phyloP scores from a whole-genome alignment of 148 eudicot genomes.

The Gaultheria prostrata region DNA sequence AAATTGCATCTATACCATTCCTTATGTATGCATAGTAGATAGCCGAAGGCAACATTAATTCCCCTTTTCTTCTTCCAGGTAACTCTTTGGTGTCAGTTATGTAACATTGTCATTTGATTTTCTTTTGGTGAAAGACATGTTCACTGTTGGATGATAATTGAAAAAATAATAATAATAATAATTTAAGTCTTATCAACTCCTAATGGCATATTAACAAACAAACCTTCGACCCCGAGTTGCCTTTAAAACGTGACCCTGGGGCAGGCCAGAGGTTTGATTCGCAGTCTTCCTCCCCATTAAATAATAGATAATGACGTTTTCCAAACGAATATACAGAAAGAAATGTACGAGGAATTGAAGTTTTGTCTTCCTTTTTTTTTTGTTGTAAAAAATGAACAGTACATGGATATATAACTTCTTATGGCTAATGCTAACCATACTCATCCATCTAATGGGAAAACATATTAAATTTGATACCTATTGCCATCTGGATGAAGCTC shows the following conservation, averaged over 20 bases:
- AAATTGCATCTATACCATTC: neutral
- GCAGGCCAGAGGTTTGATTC: neutral
- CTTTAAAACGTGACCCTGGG: neutral
- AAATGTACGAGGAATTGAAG: neutral
- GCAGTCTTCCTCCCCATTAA: neutral
- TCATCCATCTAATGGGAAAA: neutral
- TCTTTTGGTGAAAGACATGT: neutral
- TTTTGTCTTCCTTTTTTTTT: neutral
- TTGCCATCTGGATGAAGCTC: constrained; percentile 98
- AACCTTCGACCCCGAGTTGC: neutral
- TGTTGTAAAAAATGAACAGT: neutral
- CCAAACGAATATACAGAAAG: neutral
- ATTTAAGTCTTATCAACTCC: neutral
- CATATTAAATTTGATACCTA: constrained; percentile 40
- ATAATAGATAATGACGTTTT: neutral
- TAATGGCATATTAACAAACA: neutral
- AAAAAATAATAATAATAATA: too few relatives aligned
- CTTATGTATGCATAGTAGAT: neutral
- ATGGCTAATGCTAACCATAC: neutral
- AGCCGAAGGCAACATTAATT: neutral
- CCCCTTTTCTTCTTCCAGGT: too few relatives aligned
- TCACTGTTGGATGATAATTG: neutral
- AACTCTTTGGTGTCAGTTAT: neutral
- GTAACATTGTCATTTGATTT: neutral
- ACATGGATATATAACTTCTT: neutral